Evolutionary conservation across 805 yeast genomes (phyloP).

Genomic region (Ogataea siamensis): DNA sequence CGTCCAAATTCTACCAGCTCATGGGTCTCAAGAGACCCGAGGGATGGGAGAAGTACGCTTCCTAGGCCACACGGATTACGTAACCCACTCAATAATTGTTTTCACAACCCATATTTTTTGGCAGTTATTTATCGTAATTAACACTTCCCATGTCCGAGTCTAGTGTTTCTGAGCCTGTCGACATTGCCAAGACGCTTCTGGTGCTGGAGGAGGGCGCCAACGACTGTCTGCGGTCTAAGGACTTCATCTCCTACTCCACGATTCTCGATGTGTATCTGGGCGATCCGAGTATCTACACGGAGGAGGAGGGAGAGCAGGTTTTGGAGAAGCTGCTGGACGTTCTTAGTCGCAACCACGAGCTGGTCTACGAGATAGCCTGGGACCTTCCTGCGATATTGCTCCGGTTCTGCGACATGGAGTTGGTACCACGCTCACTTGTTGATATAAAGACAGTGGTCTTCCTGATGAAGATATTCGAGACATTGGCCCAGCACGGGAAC

Average conservation of each 20-base stretch:
- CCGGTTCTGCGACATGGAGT: slow-evolving; percentile 42
- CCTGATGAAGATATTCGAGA: slow-evolving; percentile 53
- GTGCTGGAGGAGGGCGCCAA: slow-evolving; percentile 26
- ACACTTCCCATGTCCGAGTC: slow-evolving; percentile 14
- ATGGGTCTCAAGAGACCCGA: slow-evolving; percentile 56
- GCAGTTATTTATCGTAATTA: too few relatives aligned
- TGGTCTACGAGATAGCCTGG: slow-evolving; percentile 80
- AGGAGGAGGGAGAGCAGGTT: slow-evolving; percentile 50
- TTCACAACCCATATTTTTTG: background rate
- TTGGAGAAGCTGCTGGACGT: slow-evolving; percentile 45
- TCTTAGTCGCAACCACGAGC: slow-evolving; percentile 43
- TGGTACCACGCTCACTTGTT: background rate
- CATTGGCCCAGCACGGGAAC: slow-evolving; percentile 67
- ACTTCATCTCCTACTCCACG: slow-evolving; percentile 71
- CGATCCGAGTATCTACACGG: slow-evolving; percentile 44
- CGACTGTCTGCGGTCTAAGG: slow-evolving; percentile 44
- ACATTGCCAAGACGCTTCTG: slow-evolving; percentile 13
- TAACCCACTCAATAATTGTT: slow-evolving; percentile 1
- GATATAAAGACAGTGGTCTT: slow-evolving; percentile 31
- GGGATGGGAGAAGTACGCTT: slow-evolving; percentile 65
- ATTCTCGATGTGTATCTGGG: slow-evolving; percentile 59
- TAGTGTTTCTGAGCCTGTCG: slow-evolving; percentile 12
- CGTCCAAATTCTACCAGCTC: slow-evolving; percentile 57
- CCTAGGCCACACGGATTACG: slow-evolving; percentile 24
- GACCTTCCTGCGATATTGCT: slow-evolving; percentile 75